Base-by-base conservation (phyloP, 2,329 filamentous ascomycete genomes). In the Monosporascus cannonballus region DNA sequence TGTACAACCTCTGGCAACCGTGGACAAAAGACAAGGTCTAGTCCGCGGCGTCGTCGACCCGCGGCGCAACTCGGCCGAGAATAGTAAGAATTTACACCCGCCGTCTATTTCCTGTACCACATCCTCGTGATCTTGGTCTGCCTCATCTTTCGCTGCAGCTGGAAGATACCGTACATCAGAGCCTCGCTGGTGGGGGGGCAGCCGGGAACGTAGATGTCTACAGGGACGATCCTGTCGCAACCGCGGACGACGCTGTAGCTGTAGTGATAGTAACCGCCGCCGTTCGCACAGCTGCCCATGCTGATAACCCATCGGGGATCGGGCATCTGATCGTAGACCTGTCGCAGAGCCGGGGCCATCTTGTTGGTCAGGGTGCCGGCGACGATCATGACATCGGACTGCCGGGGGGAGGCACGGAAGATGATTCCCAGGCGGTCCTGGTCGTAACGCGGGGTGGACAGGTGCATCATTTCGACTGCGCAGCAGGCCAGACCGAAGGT, bases 301-400 rank as follows among this genome's bases (percentile, higher is more conserved):
- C 84, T 89, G 64, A 83, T 71, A 62, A 93, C 90, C 90, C 90
- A 96, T 67, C 87, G 81, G 18, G 90, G 90, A 34, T 96, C 90
- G 30, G 90, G 90, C 90, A 96, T 96, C 77, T 96, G 91, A 71
- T 96, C 91, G 75, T 96, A 96, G 56, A 95, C 87, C 74, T 94
- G 89, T 71, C 91, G 81, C 67, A 96, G 76, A 36, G 91, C 91
- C 2, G 91, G 90, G 1, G 90, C 90, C 91, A 96, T 96, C 78
- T 96, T 96, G 79, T 96, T 96, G 62, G 90, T 95, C 56, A 96
- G 81, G 30, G 91, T 96, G 54, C 91, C 91, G 25, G 91, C 90
- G 22, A 96, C 90, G 64, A 96, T 94, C 90, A 96, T 94, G 60
- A 95, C 87, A 71, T 96, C 90, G 55, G 89, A 89, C 72, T 95